phyloP scores from a whole-genome alignment of 352 stramenopile genomes.

The Globisporangium spiculum region DNA sequence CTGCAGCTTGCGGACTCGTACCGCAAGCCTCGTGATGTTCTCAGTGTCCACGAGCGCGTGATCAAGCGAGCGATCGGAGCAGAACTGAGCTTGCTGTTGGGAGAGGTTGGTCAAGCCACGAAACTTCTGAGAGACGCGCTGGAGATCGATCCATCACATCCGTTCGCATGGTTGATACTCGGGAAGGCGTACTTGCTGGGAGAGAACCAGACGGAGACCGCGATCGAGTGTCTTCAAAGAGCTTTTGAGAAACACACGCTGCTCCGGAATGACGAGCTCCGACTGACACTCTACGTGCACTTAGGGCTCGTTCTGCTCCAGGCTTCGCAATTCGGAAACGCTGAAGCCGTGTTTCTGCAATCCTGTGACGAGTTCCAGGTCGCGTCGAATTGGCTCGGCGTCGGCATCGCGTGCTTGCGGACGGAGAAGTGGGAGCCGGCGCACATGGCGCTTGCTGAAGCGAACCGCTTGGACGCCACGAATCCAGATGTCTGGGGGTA shows the following conservation, averaged over 20 bases:
- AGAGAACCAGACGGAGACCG: slow-evolving; percentile 36
- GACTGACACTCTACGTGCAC: slow-evolving; percentile 48
- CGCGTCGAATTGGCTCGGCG: slow-evolving; percentile 75
- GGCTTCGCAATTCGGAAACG: slow-evolving; percentile 50
- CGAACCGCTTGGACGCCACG: slow-evolving; percentile 63
- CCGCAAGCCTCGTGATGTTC: slow-evolving; percentile 32
- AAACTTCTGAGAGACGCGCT: slow-evolving; percentile 52
- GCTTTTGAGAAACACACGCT: slow-evolving; percentile 32
- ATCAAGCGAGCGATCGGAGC: slow-evolving; percentile 46
- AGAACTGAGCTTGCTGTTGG: slow-evolving; percentile 30
- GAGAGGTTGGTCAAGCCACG: slow-evolving; percentile 26
- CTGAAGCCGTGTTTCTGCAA: slow-evolving; percentile 53
- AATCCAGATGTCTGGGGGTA: slow-evolving; percentile 81
- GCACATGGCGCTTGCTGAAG: slow-evolving; percentile 64
- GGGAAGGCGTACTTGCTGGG: slow-evolving; percentile 41
- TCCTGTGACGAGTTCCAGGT: slow-evolving; percentile 60
- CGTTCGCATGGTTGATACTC: slow-evolving; percentile 56
- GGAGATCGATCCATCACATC: slow-evolving; percentile 51
- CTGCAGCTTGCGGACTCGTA: slow-evolving; percentile 40
- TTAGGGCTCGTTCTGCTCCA: slow-evolving; percentile 66
- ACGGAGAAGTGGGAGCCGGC: slow-evolving; percentile 57
- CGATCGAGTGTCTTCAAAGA: slow-evolving; percentile 53
- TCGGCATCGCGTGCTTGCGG: slow-evolving; percentile 68
- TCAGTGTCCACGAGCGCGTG: slow-evolving; percentile 47
- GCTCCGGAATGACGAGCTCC: slow-evolving; percentile 32